Evolutionary conservation across 768 basidiomycete genomes (phyloP).

Genomic region (Lyophyllum shimeji): DNA sequence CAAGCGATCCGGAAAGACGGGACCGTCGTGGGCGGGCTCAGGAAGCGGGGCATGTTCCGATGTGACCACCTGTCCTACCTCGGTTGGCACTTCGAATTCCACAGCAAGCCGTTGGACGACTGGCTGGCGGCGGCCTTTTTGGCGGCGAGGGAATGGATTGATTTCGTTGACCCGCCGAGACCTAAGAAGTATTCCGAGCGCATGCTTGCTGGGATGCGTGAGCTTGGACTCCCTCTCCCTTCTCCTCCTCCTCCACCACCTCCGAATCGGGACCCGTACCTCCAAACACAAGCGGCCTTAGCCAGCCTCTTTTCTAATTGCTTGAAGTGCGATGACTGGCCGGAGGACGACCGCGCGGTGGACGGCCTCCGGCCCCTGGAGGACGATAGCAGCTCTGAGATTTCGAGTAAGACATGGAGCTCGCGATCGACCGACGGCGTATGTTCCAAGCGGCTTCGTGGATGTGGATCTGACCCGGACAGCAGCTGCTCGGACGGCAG

Average conservation of each 20-base stretch:
- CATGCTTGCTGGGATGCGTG: background rate
- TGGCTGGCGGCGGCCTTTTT: background rate
- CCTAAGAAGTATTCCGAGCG: too few species aligned
- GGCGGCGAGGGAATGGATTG: background rate
- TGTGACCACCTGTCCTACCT: background rate
- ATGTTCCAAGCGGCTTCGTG: too few species aligned
- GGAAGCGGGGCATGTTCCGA: background rate
- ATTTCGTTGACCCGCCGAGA: background rate
- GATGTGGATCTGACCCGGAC: too few species aligned
- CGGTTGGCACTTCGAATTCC: background rate
- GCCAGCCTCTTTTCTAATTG: background rate
- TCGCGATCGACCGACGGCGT: too few species aligned
- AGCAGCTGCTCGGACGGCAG: too few species aligned
- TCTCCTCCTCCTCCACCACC: background rate
- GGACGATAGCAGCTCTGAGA: too few species aligned
- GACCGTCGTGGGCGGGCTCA: background rate
- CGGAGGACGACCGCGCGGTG: background rate
- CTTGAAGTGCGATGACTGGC: background rate
- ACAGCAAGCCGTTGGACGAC: background rate
- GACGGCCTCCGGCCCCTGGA: background rate
- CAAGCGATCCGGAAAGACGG: background rate
- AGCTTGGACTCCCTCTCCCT: background rate
- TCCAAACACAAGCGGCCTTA: background rate
- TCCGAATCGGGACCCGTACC: background rate
- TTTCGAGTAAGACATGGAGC: too few species aligned